Evolutionary conservation across 257 asterid species (phyloP).

Genomic region (Handroanthus guayacan): DNA sequence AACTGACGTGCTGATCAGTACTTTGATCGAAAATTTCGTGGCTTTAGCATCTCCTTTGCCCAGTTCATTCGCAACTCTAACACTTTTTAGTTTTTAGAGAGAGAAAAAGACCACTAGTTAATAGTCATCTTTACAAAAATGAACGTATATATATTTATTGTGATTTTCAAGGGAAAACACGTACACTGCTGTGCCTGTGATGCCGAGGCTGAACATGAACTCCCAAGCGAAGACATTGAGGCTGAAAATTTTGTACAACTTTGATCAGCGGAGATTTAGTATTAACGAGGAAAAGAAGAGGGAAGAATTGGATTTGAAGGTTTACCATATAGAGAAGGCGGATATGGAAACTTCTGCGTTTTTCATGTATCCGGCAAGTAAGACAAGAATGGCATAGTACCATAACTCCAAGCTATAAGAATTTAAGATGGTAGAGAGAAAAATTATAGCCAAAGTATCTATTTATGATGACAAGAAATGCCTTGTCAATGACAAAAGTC

Average conservation of each 20-base stretch:
- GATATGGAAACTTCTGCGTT: constrained; percentile 68
- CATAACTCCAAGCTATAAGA: constrained; percentile 65
- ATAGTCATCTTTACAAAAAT: background rate
- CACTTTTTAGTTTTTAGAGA: constrained; percentile 44
- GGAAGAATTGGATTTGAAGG: background rate
- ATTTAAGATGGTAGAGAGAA: too few species aligned
- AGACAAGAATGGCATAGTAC: constrained; percentile 66
- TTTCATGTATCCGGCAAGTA: constrained; percentile 74
- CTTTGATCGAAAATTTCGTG: constrained; percentile 68
- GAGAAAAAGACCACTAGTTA: background rate
- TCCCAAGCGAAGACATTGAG: constrained; percentile 65
- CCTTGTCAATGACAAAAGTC: background rate
- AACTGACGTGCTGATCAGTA: constrained; percentile 55
- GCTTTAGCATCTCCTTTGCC: constrained; percentile 84
- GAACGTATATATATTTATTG: too few species aligned
- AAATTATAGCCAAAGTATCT: background rate
- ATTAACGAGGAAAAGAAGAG: background rate
- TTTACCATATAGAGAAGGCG: constrained; percentile 73
- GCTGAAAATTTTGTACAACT: constrained; percentile 39
- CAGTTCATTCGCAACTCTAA: constrained; percentile 79
- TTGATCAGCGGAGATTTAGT: constrained; percentile 12
- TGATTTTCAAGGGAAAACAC: constrained; percentile 5
- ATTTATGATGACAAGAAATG: background rate
- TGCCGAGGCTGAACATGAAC: constrained; percentile 61
- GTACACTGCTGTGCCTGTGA: constrained; percentile 68